A percentile compares a stretch with the other conserved stretches of the same genome.
Conservation (phyloP, 169 alveolate species). For the Perkinsus olseni region DNA sequence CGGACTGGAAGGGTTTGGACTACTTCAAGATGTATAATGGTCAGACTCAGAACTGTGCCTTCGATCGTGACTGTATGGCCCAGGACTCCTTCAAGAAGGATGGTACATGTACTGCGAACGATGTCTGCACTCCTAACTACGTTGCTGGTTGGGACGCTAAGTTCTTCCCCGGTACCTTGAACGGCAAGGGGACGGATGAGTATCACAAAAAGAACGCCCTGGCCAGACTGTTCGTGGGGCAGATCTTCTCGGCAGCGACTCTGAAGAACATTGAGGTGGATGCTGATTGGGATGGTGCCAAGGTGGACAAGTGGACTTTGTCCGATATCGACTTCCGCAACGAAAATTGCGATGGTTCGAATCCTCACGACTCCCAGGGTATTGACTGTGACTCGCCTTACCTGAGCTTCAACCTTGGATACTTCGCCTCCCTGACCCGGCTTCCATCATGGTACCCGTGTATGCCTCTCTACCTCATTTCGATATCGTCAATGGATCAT, state of each 20-base stretch:
- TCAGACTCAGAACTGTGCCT: not conserved
- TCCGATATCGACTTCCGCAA: not conserved
- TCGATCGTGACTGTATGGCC: not conserved
- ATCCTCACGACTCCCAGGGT: not conserved
- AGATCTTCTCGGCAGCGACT: not conserved
- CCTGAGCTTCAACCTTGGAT: not conserved
- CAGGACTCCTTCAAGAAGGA: not conserved
- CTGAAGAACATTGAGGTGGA: not conserved
- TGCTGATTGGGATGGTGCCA: not conserved
- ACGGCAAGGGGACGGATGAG: not conserved
- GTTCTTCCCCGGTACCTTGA: not conserved
- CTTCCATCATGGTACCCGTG: not conserved
- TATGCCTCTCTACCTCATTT: not conserved
- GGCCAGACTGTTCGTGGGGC: not conserved
- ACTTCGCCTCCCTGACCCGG: conserved; percentile 1
- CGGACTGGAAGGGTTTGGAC: not conserved
- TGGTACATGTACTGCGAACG: not conserved
- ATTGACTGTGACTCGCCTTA: not conserved
- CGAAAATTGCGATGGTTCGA: not conserved
- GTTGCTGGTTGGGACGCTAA: not conserved
- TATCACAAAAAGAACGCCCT: not conserved
- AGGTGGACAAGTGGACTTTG: not conserved
- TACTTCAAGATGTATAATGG: not conserved
- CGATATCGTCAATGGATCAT: not conserved
- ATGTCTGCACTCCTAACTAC: not conserved